These are phyloP conservation scores for Chlorella sp. DNA, from an alignment of 139 green algal species.

Conservation along the genomic window DNA sequence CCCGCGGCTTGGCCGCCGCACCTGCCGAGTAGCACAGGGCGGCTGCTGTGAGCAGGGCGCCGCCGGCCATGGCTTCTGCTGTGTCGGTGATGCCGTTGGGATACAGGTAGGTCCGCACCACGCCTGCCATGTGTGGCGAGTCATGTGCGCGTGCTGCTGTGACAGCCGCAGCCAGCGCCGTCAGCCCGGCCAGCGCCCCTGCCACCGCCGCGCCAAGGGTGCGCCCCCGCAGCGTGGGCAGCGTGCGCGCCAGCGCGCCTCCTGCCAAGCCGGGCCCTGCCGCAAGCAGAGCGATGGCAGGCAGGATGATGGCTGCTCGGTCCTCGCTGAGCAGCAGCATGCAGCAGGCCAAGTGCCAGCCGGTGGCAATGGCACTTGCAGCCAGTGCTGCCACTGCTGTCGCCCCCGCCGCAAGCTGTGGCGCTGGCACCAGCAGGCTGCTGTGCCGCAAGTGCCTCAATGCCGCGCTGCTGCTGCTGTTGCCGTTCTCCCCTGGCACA, in stretches of 20 bases:
- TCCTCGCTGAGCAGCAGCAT: conserved; percentile 2
- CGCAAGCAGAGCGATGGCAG: neutral
- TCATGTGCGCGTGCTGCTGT: neutral
- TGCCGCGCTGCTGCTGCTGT: neutral
- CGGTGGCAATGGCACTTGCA: neutral
- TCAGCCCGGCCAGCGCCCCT: neutral
- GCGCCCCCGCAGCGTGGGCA: neutral
- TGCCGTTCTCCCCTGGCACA: no score
- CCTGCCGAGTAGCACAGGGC: conserved; percentile 36
- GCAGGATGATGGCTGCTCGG: neutral
- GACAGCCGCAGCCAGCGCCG: neutral
- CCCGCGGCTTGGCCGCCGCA: conserved; percentile 7
- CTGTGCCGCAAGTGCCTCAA: neutral
- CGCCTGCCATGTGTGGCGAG: neutral
- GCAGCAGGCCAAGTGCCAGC: conserved; percentile 22
- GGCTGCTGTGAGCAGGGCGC: neutral
- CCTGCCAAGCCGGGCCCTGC: neutral
- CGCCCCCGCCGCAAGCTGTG: neutral
- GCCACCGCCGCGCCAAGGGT: neutral
- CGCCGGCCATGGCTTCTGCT: neutral
- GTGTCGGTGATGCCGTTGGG: conserved; percentile 14
- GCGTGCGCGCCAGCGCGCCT: conserved; percentile 19
- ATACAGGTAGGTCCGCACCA: conserved; percentile 3
- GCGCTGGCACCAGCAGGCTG: neutral
- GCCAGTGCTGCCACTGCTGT: neutral